Evolutionary conservation across 2,329 filamentous ascomycete genomes (phyloP), one percentile per base, ranked within the genome.

Genomic region (Lithohypha guttulata): DNA sequence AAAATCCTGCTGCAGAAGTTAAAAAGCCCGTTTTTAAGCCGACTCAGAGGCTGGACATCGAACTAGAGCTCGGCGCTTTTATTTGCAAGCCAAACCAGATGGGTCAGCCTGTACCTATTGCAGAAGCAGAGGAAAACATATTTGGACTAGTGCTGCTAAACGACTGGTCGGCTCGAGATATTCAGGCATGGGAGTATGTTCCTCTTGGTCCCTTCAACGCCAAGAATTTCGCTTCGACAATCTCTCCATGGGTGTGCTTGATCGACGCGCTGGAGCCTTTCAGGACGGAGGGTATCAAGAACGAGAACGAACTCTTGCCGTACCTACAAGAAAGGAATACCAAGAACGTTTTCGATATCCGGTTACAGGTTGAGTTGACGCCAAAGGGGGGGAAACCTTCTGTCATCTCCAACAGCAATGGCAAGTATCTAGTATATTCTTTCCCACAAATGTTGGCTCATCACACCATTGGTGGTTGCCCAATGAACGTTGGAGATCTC

Each of bases 91-190:
- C 69, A 1, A 86, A 82, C 52, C 58, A 68, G 1, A 65, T 84
- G 53, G 82, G 83, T 5, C 62, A 71, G 39, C 70, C 76, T 0
- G 68, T 91, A 14, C 59, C 66, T 1, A 71, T 87, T 15, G 61
- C 64, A 2, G 63, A 79, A 30, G 84, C 84, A 0, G 75, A 79
- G 38, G 71, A 83, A 13, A 69, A 77, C 51, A 69, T 93, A 19
- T 91, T 91, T 53, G 84, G 84, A 10, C 69, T 84, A 18, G 84
- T 91, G 0, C 61, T 93, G 42, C 73, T 93, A 68, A 93, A 93
- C 51, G 84, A 93, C 59, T 93, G 84, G 84, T 84, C 79, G 39
- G 84, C 84, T 3, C 68, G 84, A 46, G 84, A 91, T 51, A 79
- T 91, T 34, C 84, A 93, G 56, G 72, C 73, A 0, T 91, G 82